These are phyloP conservation scores for Filobasidium uniguttulatum DNA, from an alignment of 1,284 basidiomycete species.

Conservation along the genomic window DNA sequence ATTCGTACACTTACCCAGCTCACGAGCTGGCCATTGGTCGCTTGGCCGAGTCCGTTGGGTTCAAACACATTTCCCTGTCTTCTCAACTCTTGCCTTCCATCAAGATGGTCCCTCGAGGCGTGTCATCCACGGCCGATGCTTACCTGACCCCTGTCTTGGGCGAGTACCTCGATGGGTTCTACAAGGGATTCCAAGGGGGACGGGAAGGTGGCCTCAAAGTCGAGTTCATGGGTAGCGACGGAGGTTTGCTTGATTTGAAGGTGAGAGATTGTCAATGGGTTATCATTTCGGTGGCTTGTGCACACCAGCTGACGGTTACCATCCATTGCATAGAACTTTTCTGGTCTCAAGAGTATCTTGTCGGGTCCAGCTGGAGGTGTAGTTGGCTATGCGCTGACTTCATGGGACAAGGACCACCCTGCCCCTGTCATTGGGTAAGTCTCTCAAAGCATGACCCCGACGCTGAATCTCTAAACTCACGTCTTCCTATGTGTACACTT, in stretches of 20 bases:
- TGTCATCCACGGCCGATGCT: slow-evolving; percentile 86
- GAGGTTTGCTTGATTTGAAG: slow-evolving; percentile 61
- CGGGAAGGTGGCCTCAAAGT: slow-evolving; percentile 27
- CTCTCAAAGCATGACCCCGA: too few relatives aligned
- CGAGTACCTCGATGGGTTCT: slow-evolving; percentile 84
- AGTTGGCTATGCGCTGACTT: slow-evolving; percentile 50
- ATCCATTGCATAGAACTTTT: slow-evolving; percentile 55
- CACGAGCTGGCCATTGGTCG: slow-evolving; percentile 57
- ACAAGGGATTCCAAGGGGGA: slow-evolving; percentile 63
- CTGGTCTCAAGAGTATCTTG: slow-evolving; percentile 73
- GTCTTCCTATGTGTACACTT: too few relatives aligned
- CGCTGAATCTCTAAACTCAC: too few relatives aligned
- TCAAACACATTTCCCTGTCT: slow-evolving; percentile 73
- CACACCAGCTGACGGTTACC: too few relatives aligned
- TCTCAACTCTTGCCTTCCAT: slow-evolving; percentile 85
- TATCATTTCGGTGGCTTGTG: not conserved
- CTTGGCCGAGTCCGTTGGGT: slow-evolving; percentile 65
- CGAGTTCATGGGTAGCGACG: slow-evolving; percentile 73
- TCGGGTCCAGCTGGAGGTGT: slow-evolving; percentile 81
- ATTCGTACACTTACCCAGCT: slow-evolving; percentile 48
- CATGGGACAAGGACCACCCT: slow-evolving; percentile 24
- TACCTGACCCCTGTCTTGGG: slow-evolving; percentile 84
- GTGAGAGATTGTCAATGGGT: not conserved
- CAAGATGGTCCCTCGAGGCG: slow-evolving; percentile 83
- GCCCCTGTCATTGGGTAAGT: slow-evolving; percentile 33